Base-by-base conservation (phyloP, 805 yeast species). In the Candida cerambycidarum region DNA sequence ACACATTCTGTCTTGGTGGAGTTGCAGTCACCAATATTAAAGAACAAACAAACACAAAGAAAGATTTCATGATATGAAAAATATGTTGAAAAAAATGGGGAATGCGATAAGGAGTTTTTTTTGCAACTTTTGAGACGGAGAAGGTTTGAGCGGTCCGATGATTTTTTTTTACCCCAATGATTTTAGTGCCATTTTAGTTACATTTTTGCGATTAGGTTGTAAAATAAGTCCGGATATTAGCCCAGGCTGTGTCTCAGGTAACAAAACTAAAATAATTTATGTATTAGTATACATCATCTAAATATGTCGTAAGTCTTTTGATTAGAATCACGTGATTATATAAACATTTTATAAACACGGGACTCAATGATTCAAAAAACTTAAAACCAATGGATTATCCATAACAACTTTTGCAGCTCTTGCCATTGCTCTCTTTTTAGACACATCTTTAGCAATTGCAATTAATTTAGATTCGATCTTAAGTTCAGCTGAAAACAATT, bases 361-460 rank as follows among this genome's bases (percentile, higher is more conserved):
- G 23, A 21, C 23, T 21, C 8, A 21, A 21, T 21, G 23, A 34
- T 23, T 34, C 19, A 34, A 34, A 34, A 19, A 34, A 34, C 25
- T 19, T 13, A 41, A 30, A 3, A 41, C 37, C 6, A 32, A 18
- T 4, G 46, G 29, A 30, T 47, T 45, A 33, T 64, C 59, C 39
- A 67, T 50, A 15, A 69, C 53, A 9, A 66, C 59, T 53, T 61
- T 61, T 9, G 76, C 76, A 2, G 71, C 71, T 44, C 67, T 53
- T 11, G 69, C 59, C 60, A 65, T 62, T 4, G 73, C 73, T 43
- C 58, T 63, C 45, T 67, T 69, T 55, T 68, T 69, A 25, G 67
- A 58, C 5, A 53, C 47, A 44, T 69, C 74, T 29, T 48, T 53
- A 0, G 69, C 71, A 11, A 55, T 48, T 2, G 72, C 63, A 10